phyloP scores from a whole-genome alignment of 2,329 filamentous ascomycete species.

The Ophiostoma quercus region DNA sequence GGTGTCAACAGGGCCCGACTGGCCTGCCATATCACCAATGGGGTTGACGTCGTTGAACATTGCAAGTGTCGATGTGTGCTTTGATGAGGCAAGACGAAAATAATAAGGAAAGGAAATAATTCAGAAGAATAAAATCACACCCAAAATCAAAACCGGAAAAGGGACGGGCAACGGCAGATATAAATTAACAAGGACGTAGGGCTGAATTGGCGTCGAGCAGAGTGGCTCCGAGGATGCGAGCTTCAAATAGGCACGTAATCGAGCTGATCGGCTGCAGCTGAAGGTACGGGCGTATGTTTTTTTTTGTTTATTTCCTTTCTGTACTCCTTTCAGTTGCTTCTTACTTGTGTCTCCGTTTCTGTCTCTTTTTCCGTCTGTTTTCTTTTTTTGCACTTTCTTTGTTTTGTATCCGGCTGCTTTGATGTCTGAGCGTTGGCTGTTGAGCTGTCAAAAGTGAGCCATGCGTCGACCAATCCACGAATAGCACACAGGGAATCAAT shows the following conservation, averaged over 20 bases:
- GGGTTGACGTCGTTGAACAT: slow-evolving; percentile 11
- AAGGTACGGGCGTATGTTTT: no score
- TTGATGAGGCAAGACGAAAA: neutral
- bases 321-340: neutral
- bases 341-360: neutral
- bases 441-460: neutral
- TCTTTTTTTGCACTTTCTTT: neutral
- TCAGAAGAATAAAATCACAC: no score
- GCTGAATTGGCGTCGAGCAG: no score
- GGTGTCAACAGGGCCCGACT: slow-evolving; percentile 41
- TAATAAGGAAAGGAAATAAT: neutral
- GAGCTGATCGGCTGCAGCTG: no score
- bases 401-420: neutral
- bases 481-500: neutral
- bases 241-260: no score
- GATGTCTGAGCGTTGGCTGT: neutral
- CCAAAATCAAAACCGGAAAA: no score
- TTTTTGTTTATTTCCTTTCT: neutral
- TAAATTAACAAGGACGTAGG: no score
- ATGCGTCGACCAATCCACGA: neutral
- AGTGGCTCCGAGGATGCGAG: no score
- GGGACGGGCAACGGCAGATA: no score
- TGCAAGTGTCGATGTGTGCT: neutral
- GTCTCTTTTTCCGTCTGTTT: neutral
- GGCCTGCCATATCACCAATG: neutral